Conservation (phyloP, 192 early-diverging fungal genomes). For the Linnemannia zychae region DNA sequence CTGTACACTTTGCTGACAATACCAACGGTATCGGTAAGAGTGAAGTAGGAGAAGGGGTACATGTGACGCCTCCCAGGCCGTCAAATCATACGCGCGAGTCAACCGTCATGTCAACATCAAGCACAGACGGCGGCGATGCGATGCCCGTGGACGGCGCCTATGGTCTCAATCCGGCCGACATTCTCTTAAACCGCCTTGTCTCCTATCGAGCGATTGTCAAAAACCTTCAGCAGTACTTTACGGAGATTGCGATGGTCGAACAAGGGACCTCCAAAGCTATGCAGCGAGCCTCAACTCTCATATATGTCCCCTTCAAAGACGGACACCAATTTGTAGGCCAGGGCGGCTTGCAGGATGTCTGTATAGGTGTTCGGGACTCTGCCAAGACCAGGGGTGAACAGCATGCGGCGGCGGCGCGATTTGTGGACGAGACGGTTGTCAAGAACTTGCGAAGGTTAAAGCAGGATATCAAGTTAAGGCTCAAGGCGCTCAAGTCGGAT, state of each 20-base stretch:
- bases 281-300: slow-evolving; percentile 31
- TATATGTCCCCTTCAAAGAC: slow-evolving; percentile 47
- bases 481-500: slow-evolving; percentile 51
- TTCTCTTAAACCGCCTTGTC: slow-evolving; percentile 50
- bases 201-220: slow-evolving; percentile 49
- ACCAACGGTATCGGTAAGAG: not conserved
- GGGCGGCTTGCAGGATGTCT: slow-evolving; percentile 51
- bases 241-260: slow-evolving; percentile 51
- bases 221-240: slow-evolving; percentile 52
- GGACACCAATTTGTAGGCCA: slow-evolving; percentile 46
- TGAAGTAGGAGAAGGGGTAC: not conserved
- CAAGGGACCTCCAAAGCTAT: slow-evolving; percentile 22
- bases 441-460: slow-evolving; percentile 49
- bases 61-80: not conserved
- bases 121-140: not conserved
- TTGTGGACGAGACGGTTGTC: slow-evolving; percentile 53
- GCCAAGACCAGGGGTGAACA: slow-evolving; percentile 47
- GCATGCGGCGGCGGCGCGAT: slow-evolving; percentile 47
- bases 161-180: slow-evolving; percentile 55
- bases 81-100: not conserved
- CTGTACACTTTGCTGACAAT: not conserved
- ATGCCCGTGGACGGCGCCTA: not conserved
- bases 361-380: slow-evolving; percentile 41
- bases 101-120: not conserved
- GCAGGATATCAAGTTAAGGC: slow-evolving; percentile 57